A percentile compares a stretch with the other conserved stretches of the same genome.
Conservation (phyloP, 1,139 yeast genomes). For the Saccharomyces hybrid region DNA sequence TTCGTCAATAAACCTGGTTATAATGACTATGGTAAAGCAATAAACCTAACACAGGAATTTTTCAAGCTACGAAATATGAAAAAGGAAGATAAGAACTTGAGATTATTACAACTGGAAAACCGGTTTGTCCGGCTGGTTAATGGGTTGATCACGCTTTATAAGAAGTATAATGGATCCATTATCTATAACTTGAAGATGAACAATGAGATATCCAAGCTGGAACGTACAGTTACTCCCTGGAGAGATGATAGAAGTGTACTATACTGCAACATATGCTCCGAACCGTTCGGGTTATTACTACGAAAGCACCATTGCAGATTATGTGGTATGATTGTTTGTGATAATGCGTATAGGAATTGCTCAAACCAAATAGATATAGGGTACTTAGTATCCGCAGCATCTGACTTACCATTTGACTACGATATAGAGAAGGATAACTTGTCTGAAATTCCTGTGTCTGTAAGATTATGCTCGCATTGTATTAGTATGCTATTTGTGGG, state of each 20-base stretch:
- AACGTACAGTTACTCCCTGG: slow-evolving; percentile 62
- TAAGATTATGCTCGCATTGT: slow-evolving; percentile 65
- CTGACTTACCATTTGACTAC: slow-evolving; percentile 24
- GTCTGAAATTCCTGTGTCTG: slow-evolving; percentile 21
- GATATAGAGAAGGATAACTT: slow-evolving; percentile 16
- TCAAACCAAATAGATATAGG: slow-evolving; percentile 64
- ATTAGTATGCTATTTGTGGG: slow-evolving; percentile 53
- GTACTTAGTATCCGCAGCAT: slow-evolving; percentile 30
- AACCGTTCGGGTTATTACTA: slow-evolving; percentile 46
- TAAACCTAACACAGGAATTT: slow-evolving; percentile 46
- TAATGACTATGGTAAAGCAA: slow-evolving; percentile 35
- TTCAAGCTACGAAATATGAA: slow-evolving; percentile 35
- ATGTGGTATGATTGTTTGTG: slow-evolving; percentile 82
- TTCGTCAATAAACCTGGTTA: slow-evolving; percentile 52
- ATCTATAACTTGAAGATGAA: slow-evolving; percentile 22
- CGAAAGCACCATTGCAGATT: slow-evolving; percentile 85
- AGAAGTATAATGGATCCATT: slow-evolving; percentile 15
- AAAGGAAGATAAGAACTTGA: slow-evolving; percentile 39
- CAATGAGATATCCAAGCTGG: slow-evolving; percentile 35
- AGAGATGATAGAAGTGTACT: slow-evolving; percentile 44
- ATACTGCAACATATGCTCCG: slow-evolving; percentile 59
- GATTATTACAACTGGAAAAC: slow-evolving; percentile 55
- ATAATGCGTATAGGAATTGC: slow-evolving; percentile 52
- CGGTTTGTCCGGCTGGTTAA: slow-evolving; percentile 47
- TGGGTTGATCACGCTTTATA: slow-evolving; percentile 22